Evolutionary conservation across 371 early-diverging fungal species (phyloP).

Genomic region (Blakeslea trispora): DNA sequence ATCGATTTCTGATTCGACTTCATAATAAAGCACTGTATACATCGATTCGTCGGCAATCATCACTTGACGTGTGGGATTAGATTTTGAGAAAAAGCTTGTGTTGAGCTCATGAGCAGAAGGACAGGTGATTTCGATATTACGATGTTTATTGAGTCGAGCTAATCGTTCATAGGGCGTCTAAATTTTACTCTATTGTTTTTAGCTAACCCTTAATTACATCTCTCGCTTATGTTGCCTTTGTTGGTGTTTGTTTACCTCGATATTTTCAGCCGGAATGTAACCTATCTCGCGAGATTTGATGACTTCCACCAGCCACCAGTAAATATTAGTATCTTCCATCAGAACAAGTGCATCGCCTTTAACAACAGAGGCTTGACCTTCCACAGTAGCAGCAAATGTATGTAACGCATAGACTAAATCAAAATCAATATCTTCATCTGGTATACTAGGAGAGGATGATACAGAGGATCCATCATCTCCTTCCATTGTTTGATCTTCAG

Average conservation of each 20-base stretch:
- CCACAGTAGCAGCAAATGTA: conserved; percentile 92
- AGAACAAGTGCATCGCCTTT: conserved; percentile 87
- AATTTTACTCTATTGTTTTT: not conserved
- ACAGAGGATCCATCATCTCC: conserved; percentile 50
- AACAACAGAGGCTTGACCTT: conserved; percentile 91
- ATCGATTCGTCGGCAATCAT: conserved; percentile 34
- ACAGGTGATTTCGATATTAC: conserved; percentile 73
- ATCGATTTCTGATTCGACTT: conserved; percentile 46
- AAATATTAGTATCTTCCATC: conserved; percentile 93
- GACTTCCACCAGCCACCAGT: conserved; percentile 97
- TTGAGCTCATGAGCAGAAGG: conserved; percentile 31
- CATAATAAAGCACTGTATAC: conserved; percentile 36
- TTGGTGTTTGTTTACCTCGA: conserved; percentile 70
- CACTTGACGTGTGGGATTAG: conserved; percentile 27
- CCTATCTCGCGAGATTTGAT: conserved; percentile 87
- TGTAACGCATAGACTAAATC: conserved; percentile 89
- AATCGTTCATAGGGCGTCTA: conserved; percentile 88
- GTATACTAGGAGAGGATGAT: conserved; percentile 60
- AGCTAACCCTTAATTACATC: too few species aligned
- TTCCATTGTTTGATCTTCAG: conserved; percentile 24
- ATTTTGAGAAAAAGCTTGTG: conserved; percentile 2
- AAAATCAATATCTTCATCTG: conserved; percentile 79
- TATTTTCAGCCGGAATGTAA: conserved; percentile 95
- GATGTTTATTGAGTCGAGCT: conserved; percentile 86
- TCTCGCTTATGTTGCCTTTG: too few species aligned